These are phyloP conservation scores for Mucor piriformis DNA, from an alignment of 371 early-diverging fungal species.

Conservation along the genomic window DNA sequence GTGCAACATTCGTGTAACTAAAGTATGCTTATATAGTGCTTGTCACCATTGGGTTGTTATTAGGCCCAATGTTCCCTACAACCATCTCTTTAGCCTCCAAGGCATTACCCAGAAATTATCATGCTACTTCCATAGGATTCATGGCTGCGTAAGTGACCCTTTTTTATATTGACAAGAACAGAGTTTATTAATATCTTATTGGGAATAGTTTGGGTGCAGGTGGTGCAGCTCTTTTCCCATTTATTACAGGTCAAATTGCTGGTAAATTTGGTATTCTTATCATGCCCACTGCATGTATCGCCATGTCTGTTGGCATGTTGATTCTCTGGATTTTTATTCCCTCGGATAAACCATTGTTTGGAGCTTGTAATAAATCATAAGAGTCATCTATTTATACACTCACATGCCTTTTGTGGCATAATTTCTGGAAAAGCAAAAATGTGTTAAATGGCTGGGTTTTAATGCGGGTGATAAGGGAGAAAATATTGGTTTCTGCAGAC, in stretches of 20 bases:
- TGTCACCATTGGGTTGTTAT: slow-evolving; percentile 25
- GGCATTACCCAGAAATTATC: slow-evolving; percentile 32
- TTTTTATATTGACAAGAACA: background rate
- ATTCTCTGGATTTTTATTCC: slow-evolving; percentile 37
- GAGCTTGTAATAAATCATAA: slow-evolving; percentile 6
- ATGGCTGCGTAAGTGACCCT: slow-evolving; percentile 32
- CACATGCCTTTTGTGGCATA: background rate
- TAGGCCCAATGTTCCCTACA: slow-evolving; percentile 45
- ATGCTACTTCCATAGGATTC: slow-evolving; percentile 41
- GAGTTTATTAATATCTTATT: background rate
- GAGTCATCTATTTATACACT: background rate
- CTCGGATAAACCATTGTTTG: slow-evolving; percentile 30
- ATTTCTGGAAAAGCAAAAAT: no score
- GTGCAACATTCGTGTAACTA: background rate
- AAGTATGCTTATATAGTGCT: slow-evolving; percentile 8
- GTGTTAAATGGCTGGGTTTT: no score
- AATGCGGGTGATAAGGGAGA: no score
- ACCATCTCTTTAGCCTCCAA: slow-evolving; percentile 39
- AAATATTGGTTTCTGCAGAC: no score
- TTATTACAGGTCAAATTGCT: slow-evolving; percentile 35
- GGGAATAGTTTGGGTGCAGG: slow-evolving; percentile 33
- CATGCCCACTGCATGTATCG: slow-evolving; percentile 32
- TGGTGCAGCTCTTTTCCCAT: slow-evolving; percentile 44
- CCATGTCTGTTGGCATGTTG: slow-evolving; percentile 26
- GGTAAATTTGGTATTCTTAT: slow-evolving; percentile 31